Evolutionary conservation across 2,329 filamentous ascomycete species (phyloP), one percentile per base, ranked within the genome.

Genomic region (Sodiomyces alkalinus): DNA sequence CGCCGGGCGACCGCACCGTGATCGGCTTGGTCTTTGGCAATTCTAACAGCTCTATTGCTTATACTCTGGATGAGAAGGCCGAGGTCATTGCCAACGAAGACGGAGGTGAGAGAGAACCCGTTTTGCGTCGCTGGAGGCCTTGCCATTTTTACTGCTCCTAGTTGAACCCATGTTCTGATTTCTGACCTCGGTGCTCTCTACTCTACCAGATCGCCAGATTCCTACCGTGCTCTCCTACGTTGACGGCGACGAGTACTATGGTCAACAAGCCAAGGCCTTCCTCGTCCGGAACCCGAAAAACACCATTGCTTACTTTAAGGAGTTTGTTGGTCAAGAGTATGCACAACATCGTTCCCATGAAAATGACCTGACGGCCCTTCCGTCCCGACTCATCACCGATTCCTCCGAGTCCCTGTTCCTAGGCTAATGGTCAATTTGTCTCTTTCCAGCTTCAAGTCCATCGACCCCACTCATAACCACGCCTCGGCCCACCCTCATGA

Each of bases 21-120:
- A 96, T 98, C 58, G 90, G 90, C 53, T 85, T 98, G 51, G 80
- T 86, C 42, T 94, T 96, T 65, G 90, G 90, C 60, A 98, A 96
- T 65, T 86, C 85, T 37, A 92, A 93, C 74, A 92, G 83, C 62
- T 94, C 85, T 35, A 94, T 98, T 59, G 87, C 87, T 45, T 85
- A 76, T 53, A 92, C 86, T 26, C 71, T 77, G 37, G 87, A 96
- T 48, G 87, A 92, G 57, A 92, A 92, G 65, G 78, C 85, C 39
- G 83, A 94, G 54, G 87, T 98, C 39, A 96, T 98, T 60, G 90
- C 90, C 49, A 96, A 98, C 60, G 90, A 96, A 63, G 90, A 96
- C 51, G 90, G 90, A 66, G 82, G 82, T 38, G 22, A 34, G 35
- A 9, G 13, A 9, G 15, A 17, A 1, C 4, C n/a, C n/a, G n/a